phyloP scores from a whole-genome alignment of 2,329 filamentous ascomycete genomes.

The Thermoascus crustaceus region DNA sequence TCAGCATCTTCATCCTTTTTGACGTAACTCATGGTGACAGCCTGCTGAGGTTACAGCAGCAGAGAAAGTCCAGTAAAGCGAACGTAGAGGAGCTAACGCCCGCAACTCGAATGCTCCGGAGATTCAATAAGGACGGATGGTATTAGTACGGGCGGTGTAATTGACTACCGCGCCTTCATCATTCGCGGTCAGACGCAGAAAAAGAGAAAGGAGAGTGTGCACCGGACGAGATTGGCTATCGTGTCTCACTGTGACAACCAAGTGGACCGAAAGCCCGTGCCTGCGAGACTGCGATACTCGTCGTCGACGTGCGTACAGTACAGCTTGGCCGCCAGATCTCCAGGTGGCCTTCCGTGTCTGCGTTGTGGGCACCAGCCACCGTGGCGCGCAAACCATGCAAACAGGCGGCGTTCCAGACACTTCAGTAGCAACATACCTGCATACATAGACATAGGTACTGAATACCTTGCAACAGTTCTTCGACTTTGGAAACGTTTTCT shows the following conservation, averaged over 20 bases:
- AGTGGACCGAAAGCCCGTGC: neutral
- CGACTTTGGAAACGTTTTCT: too few relatives aligned
- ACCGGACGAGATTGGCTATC: neutral
- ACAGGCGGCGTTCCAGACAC: constrained; percentile 28
- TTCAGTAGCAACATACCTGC: too few relatives aligned
- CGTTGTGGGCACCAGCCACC: constrained; percentile 20
- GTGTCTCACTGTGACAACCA: too few relatives aligned
- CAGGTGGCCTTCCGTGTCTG: constrained; percentile 34
- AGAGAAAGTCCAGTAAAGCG: constrained; percentile 10
- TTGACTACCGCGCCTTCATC: constrained; percentile 25
- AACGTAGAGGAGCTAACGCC: neutral
- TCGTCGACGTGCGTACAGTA: constrained; percentile 7
- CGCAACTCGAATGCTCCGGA: constrained; percentile 13
- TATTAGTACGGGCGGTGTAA: constrained; percentile 15
- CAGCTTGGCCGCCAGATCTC: constrained; percentile 14
- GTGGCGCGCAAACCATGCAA: constrained; percentile 30
- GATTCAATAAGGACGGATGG: constrained; percentile 17
- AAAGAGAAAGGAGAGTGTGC: constrained; percentile 1
- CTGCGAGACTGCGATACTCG: constrained; percentile 2
- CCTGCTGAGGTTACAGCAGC: constrained; percentile 25
- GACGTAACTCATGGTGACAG: constrained; percentile 73
- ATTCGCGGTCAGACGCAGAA: constrained; percentile 11
- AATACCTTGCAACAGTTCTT: constrained; percentile 1
- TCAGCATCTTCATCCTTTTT: constrained; percentile 99
- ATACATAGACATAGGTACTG: too few relatives aligned